Conservation (phyloP, 1,284 basidiomycete species). For the Termitomyces sp. region DNA sequence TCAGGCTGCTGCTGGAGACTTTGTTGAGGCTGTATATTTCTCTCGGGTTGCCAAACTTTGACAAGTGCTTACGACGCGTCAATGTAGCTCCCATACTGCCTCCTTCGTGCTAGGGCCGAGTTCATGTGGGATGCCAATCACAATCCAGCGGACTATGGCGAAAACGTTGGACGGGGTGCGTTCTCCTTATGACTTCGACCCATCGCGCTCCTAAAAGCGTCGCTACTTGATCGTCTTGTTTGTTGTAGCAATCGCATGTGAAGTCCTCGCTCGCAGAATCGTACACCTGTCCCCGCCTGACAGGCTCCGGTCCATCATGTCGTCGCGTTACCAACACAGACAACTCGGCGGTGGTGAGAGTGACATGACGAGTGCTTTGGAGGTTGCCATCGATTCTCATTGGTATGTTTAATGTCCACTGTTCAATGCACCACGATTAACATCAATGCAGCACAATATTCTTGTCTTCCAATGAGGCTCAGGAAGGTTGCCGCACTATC, state of each 20-base stretch:
- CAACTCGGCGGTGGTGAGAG: slow-evolving; percentile 77
- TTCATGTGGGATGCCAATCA: slow-evolving; percentile 74
- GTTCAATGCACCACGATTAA: neutral
- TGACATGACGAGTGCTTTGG: slow-evolving; percentile 71
- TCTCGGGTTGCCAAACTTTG: neutral
- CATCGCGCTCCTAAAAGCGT: slow-evolving; percentile 1
- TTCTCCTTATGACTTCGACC: slow-evolving; percentile 1
- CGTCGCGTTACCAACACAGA: slow-evolving; percentile 68
- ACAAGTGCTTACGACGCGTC: neutral
- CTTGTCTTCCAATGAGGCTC: slow-evolving; percentile 82
- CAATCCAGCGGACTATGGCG: slow-evolving; percentile 79
- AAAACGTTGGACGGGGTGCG: slow-evolving; percentile 76
- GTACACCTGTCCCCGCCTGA: slow-evolving; percentile 66
- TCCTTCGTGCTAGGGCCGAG: slow-evolving; percentile 74
- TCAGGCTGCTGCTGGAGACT: slow-evolving; percentile 67
- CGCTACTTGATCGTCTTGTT: neutral
- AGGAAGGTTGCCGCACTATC: slow-evolving; percentile 50
- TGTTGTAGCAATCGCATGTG: slow-evolving; percentile 69
- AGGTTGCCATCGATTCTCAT: slow-evolving; percentile 80
- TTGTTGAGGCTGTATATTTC: slow-evolving; percentile 66
- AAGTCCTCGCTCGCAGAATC: slow-evolving; percentile 81
- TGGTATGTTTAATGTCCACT: slow-evolving; percentile 41
- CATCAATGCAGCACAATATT: slow-evolving; percentile 63
- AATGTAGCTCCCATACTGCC: slow-evolving; percentile 67
- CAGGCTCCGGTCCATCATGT: slow-evolving; percentile 66